A percentile compares a stretch with the other conserved stretches of the same genome.
These are phyloP conservation scores for Piper longum DNA, from an alignment of 164 flowering plant genomes.

Conservation along the genomic window DNA sequence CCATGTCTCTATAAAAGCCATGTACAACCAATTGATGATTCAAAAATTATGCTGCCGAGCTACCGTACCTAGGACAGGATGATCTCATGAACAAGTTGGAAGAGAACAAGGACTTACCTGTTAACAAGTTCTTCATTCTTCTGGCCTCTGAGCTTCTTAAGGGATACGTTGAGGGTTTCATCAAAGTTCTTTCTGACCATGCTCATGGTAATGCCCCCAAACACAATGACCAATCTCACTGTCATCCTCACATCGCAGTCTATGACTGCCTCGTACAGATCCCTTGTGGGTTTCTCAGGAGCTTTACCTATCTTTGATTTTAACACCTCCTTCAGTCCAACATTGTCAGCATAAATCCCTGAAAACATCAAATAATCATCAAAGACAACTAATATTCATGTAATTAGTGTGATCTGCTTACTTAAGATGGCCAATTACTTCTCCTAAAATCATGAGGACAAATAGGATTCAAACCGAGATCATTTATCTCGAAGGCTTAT, in stretches of 20 bases:
- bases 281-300: slow-evolving; percentile 37
- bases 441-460: too few relatives aligned
- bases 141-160: slow-evolving; percentile 42
- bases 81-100: not conserved
- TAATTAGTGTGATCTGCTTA: too few relatives aligned
- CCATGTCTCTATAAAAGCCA: slow-evolving; percentile 32
- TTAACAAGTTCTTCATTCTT: slow-evolving; percentile 40
- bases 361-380: slow-evolving; percentile 1
- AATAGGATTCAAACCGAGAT: too few relatives aligned
- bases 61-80: too few relatives aligned
- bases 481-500: too few relatives aligned
- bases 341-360: slow-evolving; percentile 49
- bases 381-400: not conserved
- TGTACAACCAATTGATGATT: not conserved
- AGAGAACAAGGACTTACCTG: slow-evolving; percentile 15
- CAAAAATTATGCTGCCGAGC: not conserved
- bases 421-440: too few relatives aligned
- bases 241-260: slow-evolving; percentile 41
- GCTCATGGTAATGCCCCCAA: slow-evolving; percentile 34
- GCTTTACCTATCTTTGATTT: slow-evolving; percentile 34
- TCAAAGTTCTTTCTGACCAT: slow-evolving; percentile 45
- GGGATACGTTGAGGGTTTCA: slow-evolving; percentile 40
- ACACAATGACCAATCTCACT: slow-evolving; percentile 40
- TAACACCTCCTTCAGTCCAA: slow-evolving; percentile 31
- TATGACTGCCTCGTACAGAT: slow-evolving; percentile 41